Base-by-base conservation (phyloP, 768 basidiomycete genomes). In the Fistulinella prunicolor region DNA sequence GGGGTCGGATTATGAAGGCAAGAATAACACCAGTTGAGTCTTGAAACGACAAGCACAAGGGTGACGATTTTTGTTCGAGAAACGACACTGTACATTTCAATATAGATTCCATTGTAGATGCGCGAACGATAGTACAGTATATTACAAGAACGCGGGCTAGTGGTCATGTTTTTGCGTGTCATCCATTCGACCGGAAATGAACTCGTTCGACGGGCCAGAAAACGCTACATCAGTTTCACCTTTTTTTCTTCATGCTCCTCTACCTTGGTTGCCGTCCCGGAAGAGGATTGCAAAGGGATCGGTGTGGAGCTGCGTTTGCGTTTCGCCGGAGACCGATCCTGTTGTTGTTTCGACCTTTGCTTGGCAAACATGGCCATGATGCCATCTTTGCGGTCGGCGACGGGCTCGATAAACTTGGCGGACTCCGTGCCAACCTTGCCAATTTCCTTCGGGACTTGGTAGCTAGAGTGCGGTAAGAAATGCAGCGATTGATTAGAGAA, bases 351-450 rank as follows among this genome's bases (percentile, higher is more conserved):
- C 28, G 59, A 59, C 44, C 59, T 69, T 59, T 89, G 89, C 54
- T 81, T 85, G 1, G 80, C 75, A 53, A 93, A 92, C 79, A 91
- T 81, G 9, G 86, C 83, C 59, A 84, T 74, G 44, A 92, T 95
- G 7, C 94, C 92, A 57, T 94, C 94, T 58, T 86, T 86, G 19
- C 94, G 80, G 38, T 77, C 73, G 9, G 82, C 71, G 17, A 96
- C 69, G 0, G 94, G 93, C 57, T 90, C 76, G 44, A 96, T 83
- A 64, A 89, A 96, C 0, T 82, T 77, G 0, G 87, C 68, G 1
- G 88, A 92, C 59, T 98, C 87, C 8, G 73, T 82, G 8, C 91
- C 90, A 4, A 97, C 87, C 67, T 87, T 94, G 0, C 94, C 94
- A 0, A 96, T 83, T 71, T 96, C 94, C 55, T 80, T 81, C 0